Conservation (phyloP, 176 grass and related monocot genomes). For the Oryza longistaminata region DNA sequence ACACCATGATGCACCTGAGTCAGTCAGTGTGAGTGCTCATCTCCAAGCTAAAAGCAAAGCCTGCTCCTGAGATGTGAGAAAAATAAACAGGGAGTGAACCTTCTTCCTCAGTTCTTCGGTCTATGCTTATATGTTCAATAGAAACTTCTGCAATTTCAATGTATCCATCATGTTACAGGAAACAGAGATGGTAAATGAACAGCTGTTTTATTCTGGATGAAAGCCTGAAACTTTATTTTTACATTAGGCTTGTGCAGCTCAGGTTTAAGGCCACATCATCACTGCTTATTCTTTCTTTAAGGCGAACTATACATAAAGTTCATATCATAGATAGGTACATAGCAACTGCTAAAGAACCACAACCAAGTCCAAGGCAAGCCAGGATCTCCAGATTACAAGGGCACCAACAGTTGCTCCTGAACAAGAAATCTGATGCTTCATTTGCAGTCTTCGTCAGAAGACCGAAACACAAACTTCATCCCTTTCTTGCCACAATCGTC, state of each 20-base stretch:
- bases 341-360: constrained; percentile 21
- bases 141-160: neutral
- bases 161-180: neutral
- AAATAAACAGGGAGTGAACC: constrained; percentile 4
- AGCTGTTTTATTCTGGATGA: constrained; percentile 9
- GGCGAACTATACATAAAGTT: constrained; percentile 29
- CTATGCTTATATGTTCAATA: neutral
- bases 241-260: neutral
- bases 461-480: constrained; percentile 16
- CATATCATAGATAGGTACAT: neutral
- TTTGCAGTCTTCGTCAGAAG: constrained; percentile 16
- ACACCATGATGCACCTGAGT: neutral
- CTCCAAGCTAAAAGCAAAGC: neutral
- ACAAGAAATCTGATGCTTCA: constrained; percentile 16
- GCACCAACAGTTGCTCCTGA: neutral
- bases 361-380: neutral
- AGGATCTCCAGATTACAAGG: neutral
- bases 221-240: neutral
- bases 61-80: constrained; percentile 5
- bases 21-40: neutral
- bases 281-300: constrained; percentile 23
- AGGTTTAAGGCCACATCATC: neutral
- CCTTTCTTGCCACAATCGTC: constrained; percentile 35
- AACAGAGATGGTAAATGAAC: neutral
- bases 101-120: constrained; percentile 32